Percentiles rank a stretch among this genome's conserved stretches.
Evolutionary conservation across 2,329 filamentous ascomycete species (phyloP).

Genomic region (Aspergillus flavus): DNA sequence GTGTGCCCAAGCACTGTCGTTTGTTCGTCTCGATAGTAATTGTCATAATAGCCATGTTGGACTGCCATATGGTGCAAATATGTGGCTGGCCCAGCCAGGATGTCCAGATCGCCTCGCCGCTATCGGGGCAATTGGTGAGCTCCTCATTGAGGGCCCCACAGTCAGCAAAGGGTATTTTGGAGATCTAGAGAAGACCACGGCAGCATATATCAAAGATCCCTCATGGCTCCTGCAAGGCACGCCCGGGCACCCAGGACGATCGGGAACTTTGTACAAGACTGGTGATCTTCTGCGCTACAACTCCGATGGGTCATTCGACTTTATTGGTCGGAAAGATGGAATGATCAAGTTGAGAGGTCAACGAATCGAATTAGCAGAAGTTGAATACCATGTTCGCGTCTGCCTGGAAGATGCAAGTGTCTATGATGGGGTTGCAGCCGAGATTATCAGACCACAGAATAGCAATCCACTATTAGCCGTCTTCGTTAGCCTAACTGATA

Average conservation of each 20-base stretch:
- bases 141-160: conserved; percentile 27
- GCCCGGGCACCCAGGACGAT: background rate
- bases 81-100: conserved; percentile 42
- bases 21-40: background rate
- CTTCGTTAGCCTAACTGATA: background rate
- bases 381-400: conserved; percentile 2
- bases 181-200: conserved; percentile 20
- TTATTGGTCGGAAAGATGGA: conserved; percentile 28
- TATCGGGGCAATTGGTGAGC: conserved; percentile 42
- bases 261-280: conserved; percentile 23
- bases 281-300: conserved; percentile 29
- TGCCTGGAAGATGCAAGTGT: background rate
- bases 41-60: background rate
- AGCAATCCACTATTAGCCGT: background rate
- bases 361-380: conserved; percentile 22
- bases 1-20: conserved; percentile 16
- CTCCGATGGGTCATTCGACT: conserved; percentile 21
- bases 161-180: conserved; percentile 30
- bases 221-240: conserved; percentile 18
- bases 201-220: conserved; percentile 26
- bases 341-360: conserved; percentile 32
- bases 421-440: background rate
- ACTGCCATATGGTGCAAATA: conserved; percentile 14
- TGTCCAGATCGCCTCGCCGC: conserved; percentile 38
- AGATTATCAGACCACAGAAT: background rate